These are phyloP conservation scores for Fusarium protoensiforme DNA, from an alignment of 2,329 filamentous ascomycete species.

Conservation along the genomic window DNA sequence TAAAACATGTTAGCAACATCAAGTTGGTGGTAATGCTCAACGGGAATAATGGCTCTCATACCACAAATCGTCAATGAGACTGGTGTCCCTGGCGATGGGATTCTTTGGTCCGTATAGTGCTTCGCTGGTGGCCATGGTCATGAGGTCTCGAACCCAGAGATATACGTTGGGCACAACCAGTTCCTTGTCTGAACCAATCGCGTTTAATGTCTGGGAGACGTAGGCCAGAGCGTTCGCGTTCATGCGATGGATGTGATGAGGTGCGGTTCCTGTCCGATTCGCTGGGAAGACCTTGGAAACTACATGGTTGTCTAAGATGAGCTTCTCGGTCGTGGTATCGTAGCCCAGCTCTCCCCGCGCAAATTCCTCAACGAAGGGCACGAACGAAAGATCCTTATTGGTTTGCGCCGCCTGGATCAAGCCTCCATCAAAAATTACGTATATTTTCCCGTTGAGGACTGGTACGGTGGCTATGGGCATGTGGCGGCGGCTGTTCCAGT, in stretches of 20 bases:
- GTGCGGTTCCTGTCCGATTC: not conserved
- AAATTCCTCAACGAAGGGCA: slow-evolving; percentile 51
- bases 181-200: not conserved
- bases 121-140: slow-evolving; percentile 3
- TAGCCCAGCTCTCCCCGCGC: slow-evolving; percentile 15
- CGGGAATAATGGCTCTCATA: not conserved
- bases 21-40: too few relatives aligned
- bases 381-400: slow-evolving; percentile 55
- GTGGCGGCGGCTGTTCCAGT: slow-evolving; percentile 11
- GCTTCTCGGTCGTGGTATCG: not conserved
- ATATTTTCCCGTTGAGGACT: slow-evolving; percentile 55
- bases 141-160: slow-evolving; percentile 5
- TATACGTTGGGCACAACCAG: not conserved
- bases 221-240: not conserved
- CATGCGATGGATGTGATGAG: not conserved
- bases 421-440: slow-evolving; percentile 54
- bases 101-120: not conserved
- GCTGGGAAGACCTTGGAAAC: slow-evolving; percentile 45
- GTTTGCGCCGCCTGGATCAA: slow-evolving; percentile 55
- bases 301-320: not conserved
- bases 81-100: not conserved
- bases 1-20: not conserved
- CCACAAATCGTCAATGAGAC: not conserved
- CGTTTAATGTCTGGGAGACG: not conserved
- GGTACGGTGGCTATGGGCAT: slow-evolving; percentile 55